Conservation (phyloP, 495 filamentous ascomycete species). For the Monascus purpureus region DNA sequence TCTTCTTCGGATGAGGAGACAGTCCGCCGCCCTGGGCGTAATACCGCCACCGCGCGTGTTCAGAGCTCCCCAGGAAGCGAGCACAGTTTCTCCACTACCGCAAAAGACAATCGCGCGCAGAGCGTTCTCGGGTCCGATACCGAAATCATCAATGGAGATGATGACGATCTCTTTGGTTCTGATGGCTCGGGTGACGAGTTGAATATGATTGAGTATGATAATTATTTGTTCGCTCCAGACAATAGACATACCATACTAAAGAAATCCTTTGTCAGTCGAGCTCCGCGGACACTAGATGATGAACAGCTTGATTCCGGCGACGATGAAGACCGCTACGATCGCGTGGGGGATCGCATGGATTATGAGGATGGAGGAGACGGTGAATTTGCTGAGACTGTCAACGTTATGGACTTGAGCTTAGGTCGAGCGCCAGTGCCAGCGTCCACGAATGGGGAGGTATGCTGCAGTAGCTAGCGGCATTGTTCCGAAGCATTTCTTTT, state of each 20-base stretch:
- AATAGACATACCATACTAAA: too few species aligned
- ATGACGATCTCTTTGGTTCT: conserved; percentile 52
- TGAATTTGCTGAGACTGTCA: conserved; percentile 36
- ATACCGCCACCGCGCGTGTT: conserved; percentile 11
- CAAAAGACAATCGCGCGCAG: conserved; percentile 5
- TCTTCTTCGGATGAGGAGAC: conserved; percentile 32
- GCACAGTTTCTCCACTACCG: conserved; percentile 10
- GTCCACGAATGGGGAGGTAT: conserved; percentile 52
- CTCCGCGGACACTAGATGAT: conserved; percentile 49
- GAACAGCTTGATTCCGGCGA: conserved; percentile 71
- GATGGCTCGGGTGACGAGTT: conserved; percentile 28
- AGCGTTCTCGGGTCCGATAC: conserved; percentile 12
- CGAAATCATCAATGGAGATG: conserved; percentile 33
- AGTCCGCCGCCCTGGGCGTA: conserved; percentile 26
- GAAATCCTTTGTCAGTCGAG: conserved; percentile 24
- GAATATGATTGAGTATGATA: conserved; percentile 22
- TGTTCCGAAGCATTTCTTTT: too few species aligned
- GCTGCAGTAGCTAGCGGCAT: background rate
- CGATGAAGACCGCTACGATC: conserved; percentile 46
- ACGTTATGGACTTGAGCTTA: conserved; percentile 45
- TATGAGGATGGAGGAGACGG: conserved; percentile 28
- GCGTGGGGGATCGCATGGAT: conserved; percentile 31
- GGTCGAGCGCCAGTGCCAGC: conserved; percentile 55
- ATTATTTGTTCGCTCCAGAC: too few species aligned
- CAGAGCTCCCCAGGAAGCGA: conserved; percentile 19